Base-by-base conservation (phyloP, 2,329 filamentous ascomycete genomes). In the Tolypocladium sp. region DNA sequence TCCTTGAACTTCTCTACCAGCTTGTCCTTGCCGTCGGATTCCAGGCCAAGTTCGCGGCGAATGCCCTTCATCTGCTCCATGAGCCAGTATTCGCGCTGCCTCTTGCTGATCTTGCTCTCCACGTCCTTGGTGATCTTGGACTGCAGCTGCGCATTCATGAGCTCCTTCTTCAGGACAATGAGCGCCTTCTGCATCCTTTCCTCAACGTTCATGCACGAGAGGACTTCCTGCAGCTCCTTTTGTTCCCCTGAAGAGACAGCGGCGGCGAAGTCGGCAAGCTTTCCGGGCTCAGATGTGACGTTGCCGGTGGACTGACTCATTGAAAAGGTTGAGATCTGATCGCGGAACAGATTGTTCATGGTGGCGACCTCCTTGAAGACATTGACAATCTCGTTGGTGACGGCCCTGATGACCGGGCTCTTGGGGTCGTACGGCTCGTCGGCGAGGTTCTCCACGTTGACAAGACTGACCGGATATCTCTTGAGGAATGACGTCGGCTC, bases 21-120 rank as follows among this genome's bases (percentile, higher is more conserved):
- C 77, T 97, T 97, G 70, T 99, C 94, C 76, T 97, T 99, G 64
- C 95, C 94, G 70, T 99, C 94, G 7, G 91, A 96, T 72, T 99
- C 95, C 57, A 99, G 91, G 27, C 95, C 94, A 55, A 99, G 84
- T 74, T 99, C 94, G 60, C 94, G 85, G 60, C 91, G 89, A 69
- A 99, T 99, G 33, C 92, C 94, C 79, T 97, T 97, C 92, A 99
- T 96, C 73, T 99, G 95, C 75, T 99, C 94, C 91, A 96, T 95
- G 54, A 99, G 79, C 90, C 92, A 97, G 77, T 97, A 99, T 71
- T 99, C 94, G 57, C 94, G 87, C 73, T 99, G 94, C 37, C 93
- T 88, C 77, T 99, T 97, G 67, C 92, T 92, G 58, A 99, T 97
- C 76, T 96, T 97, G 69, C 85, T 91, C 73, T 97, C 94, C 22